These are phyloP conservation scores for Blastobotrys attinorum DNA, from an alignment of 805 yeast species.

Conservation along the genomic window DNA sequence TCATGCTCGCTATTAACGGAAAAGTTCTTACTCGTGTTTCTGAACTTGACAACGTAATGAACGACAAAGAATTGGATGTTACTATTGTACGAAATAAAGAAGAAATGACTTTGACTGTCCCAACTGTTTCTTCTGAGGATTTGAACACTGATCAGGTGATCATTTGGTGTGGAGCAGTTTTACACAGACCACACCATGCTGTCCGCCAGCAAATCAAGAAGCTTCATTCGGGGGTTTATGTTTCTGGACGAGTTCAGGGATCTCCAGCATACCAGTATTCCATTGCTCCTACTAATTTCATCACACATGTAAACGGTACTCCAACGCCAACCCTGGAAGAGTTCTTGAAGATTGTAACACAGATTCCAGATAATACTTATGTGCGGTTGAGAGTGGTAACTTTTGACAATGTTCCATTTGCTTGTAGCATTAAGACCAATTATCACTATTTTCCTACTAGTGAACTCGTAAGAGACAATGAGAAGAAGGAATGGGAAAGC, in stretches of 20 bases:
- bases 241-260: constrained; percentile 65
- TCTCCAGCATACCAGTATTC: constrained; percentile 84
- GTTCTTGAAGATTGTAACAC: constrained; percentile 57
- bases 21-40: constrained; percentile 55
- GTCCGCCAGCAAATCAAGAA: constrained; percentile 75
- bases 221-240: constrained; percentile 78
- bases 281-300: constrained; percentile 69
- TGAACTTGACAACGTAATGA: constrained; percentile 49
- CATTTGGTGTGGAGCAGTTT: constrained; percentile 74
- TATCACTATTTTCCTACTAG: constrained; percentile 75
- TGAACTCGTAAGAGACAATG: constrained; percentile 37
- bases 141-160: constrained; percentile 59
- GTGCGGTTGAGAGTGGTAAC: constrained; percentile 74
- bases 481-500: constrained; percentile 47
- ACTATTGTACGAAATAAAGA: constrained; percentile 65
- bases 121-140: constrained; percentile 52
- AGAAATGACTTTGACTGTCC: constrained; percentile 52
- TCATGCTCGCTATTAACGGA: constrained; percentile 62
- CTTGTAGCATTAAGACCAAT: constrained; percentile 76
- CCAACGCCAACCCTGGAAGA: constrained; percentile 63
- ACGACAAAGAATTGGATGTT: constrained; percentile 41
- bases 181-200: constrained; percentile 89
- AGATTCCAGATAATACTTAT: constrained; percentile 71
- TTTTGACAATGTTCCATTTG: constrained; percentile 80
- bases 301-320: constrained; percentile 78